phyloP scores from a whole-genome alignment of 2,329 filamentous ascomycete genomes.

The Ascochyta fabae region DNA sequence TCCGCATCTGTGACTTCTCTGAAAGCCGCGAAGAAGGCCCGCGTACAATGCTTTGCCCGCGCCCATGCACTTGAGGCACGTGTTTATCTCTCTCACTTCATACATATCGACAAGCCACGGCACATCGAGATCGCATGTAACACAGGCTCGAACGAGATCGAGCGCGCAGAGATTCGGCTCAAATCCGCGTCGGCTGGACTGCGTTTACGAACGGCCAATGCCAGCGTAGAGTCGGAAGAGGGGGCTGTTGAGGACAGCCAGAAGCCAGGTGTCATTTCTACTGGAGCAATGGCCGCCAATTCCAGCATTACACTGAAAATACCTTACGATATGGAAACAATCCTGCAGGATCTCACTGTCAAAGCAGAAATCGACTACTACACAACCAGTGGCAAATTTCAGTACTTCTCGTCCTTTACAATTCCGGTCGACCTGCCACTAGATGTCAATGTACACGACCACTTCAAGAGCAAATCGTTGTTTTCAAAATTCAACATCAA shows the following conservation, averaged over 20 bases:
- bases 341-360: slow-evolving; percentile 72
- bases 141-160: slow-evolving; percentile 75
- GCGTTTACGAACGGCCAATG: slow-evolving; percentile 61
- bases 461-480: slow-evolving; percentile 82
- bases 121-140: slow-evolving; percentile 75
- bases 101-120: slow-evolving; percentile 81
- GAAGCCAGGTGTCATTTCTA: slow-evolving; percentile 55
- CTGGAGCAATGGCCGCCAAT: slow-evolving; percentile 53
- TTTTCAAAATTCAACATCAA: slow-evolving; percentile 93
- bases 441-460: slow-evolving; percentile 94
- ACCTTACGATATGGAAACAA: slow-evolving; percentile 84
- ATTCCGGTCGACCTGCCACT: slow-evolving; percentile 79
- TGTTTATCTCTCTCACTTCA: slow-evolving; percentile 69
- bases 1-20: slow-evolving; percentile 44
- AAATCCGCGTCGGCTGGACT: slow-evolving; percentile 67
- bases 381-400: slow-evolving; percentile 70
- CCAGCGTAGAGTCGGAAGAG: slow-evolving; percentile 52
- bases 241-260: slow-evolving; percentile 52
- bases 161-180: slow-evolving; percentile 58
- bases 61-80: slow-evolving; percentile 71
- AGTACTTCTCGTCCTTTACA: slow-evolving; percentile 66
- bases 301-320: slow-evolving; percentile 66
- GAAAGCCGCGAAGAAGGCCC: slow-evolving; percentile 55
- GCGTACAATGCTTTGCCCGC: slow-evolving; percentile 76
- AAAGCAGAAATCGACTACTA: slow-evolving; percentile 78